Evolutionary conservation across 2,329 filamentous ascomycete genomes (phyloP).

Genomic region (Fusarium humuli): DNA sequence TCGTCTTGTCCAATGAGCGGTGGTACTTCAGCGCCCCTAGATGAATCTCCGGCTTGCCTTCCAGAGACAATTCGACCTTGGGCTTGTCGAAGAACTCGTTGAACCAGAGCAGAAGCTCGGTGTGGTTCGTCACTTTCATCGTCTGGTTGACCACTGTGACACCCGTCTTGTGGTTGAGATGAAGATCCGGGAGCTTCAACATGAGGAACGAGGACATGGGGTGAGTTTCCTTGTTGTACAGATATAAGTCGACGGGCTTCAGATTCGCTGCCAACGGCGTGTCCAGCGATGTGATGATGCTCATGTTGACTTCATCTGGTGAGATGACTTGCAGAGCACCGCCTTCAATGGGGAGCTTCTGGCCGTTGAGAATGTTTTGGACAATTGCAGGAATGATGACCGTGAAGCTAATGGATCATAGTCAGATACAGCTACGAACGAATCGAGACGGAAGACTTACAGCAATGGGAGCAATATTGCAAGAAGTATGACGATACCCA

Average conservation of each 20-base stretch:
- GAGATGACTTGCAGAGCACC: slow-evolving; percentile 53
- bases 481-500: slow-evolving; percentile 55
- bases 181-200: slow-evolving; percentile 47
- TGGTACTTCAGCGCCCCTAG: slow-evolving; percentile 55
- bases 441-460: slow-evolving; percentile 49
- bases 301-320: slow-evolving; percentile 51
- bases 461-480: slow-evolving; percentile 59
- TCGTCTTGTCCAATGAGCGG: slow-evolving; percentile 56
- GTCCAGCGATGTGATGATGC: slow-evolving; percentile 52
- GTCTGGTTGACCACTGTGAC: slow-evolving; percentile 52
- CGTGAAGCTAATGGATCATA: slow-evolving; percentile 53
- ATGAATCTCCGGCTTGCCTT: slow-evolving; percentile 53
- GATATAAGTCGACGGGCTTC: slow-evolving; percentile 53
- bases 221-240: slow-evolving; percentile 55
- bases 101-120: slow-evolving; percentile 56
- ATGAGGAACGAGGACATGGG: slow-evolving; percentile 38
- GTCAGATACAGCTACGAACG: background rate
- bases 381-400: slow-evolving; percentile 61
- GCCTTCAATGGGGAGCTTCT: slow-evolving; percentile 54
- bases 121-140: slow-evolving; percentile 53
- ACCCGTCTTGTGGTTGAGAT: slow-evolving; percentile 52
- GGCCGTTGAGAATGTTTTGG: slow-evolving; percentile 57
- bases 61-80: slow-evolving; percentile 52
- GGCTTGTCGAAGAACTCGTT: slow-evolving; percentile 54
- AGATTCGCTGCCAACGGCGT: slow-evolving; percentile 54